These are phyloP conservation scores for Didymella glomerata DNA, from an alignment of 2,329 filamentous ascomycete genomes.

Conservation along the genomic window DNA sequence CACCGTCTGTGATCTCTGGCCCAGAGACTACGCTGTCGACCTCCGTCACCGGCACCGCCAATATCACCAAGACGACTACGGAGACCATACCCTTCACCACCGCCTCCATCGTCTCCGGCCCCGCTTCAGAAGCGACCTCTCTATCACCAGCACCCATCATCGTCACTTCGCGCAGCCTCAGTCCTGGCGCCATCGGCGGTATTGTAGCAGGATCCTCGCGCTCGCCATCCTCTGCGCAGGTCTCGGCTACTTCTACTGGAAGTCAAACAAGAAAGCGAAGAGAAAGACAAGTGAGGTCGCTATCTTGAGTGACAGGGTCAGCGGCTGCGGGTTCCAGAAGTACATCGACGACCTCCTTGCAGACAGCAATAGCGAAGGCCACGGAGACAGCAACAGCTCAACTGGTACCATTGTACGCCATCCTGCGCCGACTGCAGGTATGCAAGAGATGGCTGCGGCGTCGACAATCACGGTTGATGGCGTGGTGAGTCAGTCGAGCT, in stretches of 20 bases:
- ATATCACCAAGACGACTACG: not conserved
- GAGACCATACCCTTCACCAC: not conserved
- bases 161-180: not conserved
- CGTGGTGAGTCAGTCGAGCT: constrained; percentile 1
- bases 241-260: constrained; percentile 14
- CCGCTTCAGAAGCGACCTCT: not conserved
- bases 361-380: not conserved
- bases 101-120: not conserved
- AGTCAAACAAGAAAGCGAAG: constrained; percentile 17
- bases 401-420: not conserved
- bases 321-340: constrained; percentile 14
- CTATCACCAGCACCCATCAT: not conserved
- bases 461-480: not conserved
- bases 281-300: constrained; percentile 19
- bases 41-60: not conserved
- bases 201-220: not conserved
- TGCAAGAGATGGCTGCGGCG: not conserved
- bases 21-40: not conserved
- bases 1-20: not conserved
- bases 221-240: constrained; percentile 5
- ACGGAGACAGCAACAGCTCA: not conserved
- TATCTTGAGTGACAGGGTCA: constrained; percentile 11
- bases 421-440: not conserved
- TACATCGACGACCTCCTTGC: constrained; percentile 21
- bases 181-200: constrained; percentile 4